Conservation (phyloP, 148 eudicot genomes). For the Rhododendron henanense region DNA sequence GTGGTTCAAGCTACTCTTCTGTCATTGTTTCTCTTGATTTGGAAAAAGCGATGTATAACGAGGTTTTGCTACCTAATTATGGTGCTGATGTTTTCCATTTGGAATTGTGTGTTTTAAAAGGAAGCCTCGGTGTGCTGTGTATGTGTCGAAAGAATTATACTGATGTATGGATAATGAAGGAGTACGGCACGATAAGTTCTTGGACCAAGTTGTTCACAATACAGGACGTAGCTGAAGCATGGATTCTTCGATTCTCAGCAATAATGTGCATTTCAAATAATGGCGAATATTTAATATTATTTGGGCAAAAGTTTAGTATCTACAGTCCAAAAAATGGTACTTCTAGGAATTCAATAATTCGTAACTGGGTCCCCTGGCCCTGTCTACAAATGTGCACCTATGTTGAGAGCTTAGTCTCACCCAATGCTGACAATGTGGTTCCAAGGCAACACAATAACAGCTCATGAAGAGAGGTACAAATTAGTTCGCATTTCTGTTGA, state of each 20-base stretch:
- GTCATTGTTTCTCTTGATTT: neutral
- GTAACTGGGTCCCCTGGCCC: neutral
- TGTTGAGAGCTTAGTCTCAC: constrained; percentile 29
- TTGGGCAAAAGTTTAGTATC: neutral
- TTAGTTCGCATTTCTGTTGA: too few species aligned
- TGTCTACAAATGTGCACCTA: constrained; percentile 1
- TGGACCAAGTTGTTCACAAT: constrained; percentile 39
- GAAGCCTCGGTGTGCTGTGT: constrained; percentile 23
- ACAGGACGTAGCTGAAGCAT: constrained; percentile 12
- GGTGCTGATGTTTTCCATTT: constrained; percentile 3
- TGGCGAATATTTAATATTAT: constrained; percentile 25
- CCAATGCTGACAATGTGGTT: neutral
- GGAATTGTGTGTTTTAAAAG: constrained; percentile 19
- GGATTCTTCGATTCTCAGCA: neutral
- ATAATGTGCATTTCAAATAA: constrained; percentile 12
- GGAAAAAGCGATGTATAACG: neutral
- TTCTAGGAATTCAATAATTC: constrained; percentile 5
- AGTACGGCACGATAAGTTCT: constrained; percentile 33
- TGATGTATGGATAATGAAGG: constrained; percentile 45
- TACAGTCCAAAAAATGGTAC: constrained; percentile 4
- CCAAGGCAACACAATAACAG: neutral
- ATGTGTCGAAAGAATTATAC: neutral
- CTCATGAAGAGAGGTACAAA: neutral
- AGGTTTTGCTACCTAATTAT: neutral
- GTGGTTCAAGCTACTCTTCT: neutral